A percentile compares a stretch with the other conserved stretches of the same genome.
Evolutionary conservation across 2,329 filamentous ascomycete species (phyloP).

Genomic region (Paracoccidioides lutzii): DNA sequence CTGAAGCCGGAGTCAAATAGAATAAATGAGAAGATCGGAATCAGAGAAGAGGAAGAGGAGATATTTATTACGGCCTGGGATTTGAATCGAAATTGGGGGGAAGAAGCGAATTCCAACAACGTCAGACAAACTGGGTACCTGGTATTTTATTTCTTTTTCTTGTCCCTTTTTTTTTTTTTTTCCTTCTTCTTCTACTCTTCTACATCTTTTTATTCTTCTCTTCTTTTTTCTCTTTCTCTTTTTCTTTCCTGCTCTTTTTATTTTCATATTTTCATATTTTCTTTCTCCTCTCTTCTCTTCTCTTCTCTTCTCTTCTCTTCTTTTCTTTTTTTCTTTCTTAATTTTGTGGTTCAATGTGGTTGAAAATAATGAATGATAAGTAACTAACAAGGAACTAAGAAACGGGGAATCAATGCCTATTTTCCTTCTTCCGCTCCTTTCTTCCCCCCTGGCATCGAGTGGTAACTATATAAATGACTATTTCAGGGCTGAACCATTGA

Average conservation of each 20-base stretch:
- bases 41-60: not conserved
- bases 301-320: no score
- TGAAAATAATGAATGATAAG: not conserved
- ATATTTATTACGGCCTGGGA: conserved; percentile 1
- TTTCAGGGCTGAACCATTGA: no score
- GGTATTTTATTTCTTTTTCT: conserved; percentile 1
- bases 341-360: not conserved
- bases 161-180: not conserved
- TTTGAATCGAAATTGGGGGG: not conserved
- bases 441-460: not conserved
- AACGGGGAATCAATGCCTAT: not conserved
- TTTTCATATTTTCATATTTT: no score
- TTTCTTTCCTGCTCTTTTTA: no score
- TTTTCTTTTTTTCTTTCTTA: not conserved
- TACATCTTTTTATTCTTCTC: no score
- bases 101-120: not conserved
- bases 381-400: not conserved
- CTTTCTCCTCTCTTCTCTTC: no score
- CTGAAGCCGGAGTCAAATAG: not conserved
- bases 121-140: conserved; percentile 2
- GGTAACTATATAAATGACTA: not conserved
- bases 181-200: not conserved
- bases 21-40: not conserved
- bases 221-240: no score
- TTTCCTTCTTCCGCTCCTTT: not conserved